Percentiles rank a stretch among this genome's conserved stretches.
Conservation (phyloP, 805 yeast species). For the Candida railenensis region DNA sequence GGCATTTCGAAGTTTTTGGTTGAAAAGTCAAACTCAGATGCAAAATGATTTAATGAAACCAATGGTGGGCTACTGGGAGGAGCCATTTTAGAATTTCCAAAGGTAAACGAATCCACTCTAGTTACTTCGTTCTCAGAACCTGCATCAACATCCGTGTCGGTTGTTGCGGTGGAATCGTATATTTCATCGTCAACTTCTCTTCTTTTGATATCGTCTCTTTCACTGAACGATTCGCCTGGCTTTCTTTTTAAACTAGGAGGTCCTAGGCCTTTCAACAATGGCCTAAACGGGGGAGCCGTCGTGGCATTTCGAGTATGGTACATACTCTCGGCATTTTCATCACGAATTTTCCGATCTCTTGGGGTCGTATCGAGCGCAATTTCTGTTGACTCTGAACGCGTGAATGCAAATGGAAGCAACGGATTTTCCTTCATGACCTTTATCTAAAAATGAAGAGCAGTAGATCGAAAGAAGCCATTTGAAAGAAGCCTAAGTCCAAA, state of each 20-base stretch:
- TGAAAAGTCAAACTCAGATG: slow-evolving; percentile 31
- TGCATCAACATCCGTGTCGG: slow-evolving; percentile 1
- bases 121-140: neutral
- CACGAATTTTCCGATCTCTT: slow-evolving; percentile 35
- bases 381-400: slow-evolving; percentile 30
- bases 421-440: slow-evolving; percentile 28
- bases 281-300: neutral
- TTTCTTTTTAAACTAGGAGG: slow-evolving; percentile 38
- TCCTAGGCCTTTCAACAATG: slow-evolving; percentile 11
- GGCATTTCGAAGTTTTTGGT: slow-evolving; percentile 10
- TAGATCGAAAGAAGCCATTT: no score
- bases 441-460: neutral
- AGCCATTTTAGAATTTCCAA: neutral
- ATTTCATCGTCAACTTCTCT: slow-evolving; percentile 18
- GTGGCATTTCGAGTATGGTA: slow-evolving; percentile 38
- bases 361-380: slow-evolving; percentile 40
- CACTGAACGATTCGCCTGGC: slow-evolving; percentile 44
- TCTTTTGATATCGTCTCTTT: slow-evolving; percentile 39
- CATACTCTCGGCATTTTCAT: slow-evolving; percentile 43
- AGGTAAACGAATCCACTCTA: neutral
- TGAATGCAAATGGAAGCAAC: slow-evolving; percentile 51
- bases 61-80: slow-evolving; percentile 35
- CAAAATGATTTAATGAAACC: slow-evolving; percentile 21
- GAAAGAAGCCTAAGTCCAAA: no score
- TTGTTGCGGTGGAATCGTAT: neutral